Evolutionary conservation across 1,284 basidiomycete species (phyloP).

Genomic region (Psilocybe mexicana): DNA sequence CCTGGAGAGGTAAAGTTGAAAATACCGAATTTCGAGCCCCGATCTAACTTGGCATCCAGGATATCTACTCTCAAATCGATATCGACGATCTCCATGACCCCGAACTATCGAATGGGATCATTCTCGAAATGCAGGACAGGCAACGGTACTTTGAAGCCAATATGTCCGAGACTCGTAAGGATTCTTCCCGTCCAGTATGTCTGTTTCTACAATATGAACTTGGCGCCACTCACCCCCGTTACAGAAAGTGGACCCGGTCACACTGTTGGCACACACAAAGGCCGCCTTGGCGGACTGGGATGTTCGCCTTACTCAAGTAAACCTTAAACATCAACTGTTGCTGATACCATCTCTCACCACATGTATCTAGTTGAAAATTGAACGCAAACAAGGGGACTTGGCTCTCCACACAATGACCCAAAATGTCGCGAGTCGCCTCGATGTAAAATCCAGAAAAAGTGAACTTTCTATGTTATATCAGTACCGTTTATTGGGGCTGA

Average conservation of each 20-base stretch:
- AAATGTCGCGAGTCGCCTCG: conserved; percentile 68
- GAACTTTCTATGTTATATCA: conserved; percentile 23
- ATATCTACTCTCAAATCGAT: conserved; percentile 74
- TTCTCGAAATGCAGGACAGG: conserved; percentile 82
- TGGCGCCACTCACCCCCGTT: neutral
- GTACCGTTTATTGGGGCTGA: neutral
- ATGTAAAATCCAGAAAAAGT: conserved; percentile 67
- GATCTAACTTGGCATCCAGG: conserved; percentile 28
- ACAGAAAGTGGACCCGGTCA: conserved; percentile 20
- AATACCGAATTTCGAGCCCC: neutral
- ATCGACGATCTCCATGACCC: conserved; percentile 83
- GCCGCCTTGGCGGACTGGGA: conserved; percentile 59
- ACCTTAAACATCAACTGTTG: neutral
- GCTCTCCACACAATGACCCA: conserved; percentile 76
- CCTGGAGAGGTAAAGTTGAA: conserved; percentile 33
- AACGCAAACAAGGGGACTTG: conserved; percentile 63
- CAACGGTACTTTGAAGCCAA: conserved; percentile 76
- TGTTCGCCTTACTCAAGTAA: conserved; percentile 55
- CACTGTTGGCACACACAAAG: conserved; percentile 46
- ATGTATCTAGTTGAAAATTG: conserved; percentile 54
- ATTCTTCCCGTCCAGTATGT: conserved; percentile 15
- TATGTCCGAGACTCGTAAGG: conserved; percentile 35
- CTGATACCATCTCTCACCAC: neutral
- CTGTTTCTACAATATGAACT: neutral
- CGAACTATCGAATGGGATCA: conserved; percentile 64